Base-by-base conservation (phyloP, 2,329 filamentous ascomycete species). In the Albifimbria verrucaria region DNA sequence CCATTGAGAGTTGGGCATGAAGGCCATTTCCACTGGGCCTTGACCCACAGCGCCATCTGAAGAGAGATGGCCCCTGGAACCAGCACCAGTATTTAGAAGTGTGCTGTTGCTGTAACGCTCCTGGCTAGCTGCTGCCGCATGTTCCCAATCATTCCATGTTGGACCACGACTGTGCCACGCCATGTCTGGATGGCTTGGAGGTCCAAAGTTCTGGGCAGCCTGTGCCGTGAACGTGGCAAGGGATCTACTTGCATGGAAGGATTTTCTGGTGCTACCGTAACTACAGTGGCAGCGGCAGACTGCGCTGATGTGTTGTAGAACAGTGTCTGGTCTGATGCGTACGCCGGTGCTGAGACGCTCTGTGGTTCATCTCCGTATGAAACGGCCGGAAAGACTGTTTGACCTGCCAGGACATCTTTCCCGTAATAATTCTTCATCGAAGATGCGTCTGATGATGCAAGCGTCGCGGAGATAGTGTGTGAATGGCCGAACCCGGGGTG, bases 71-170 rank as follows among this genome's bases (percentile, higher is more conserved):
- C 62, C 60, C 39, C 63, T 58, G 36, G 61, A 51, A 28, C 50
- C 67, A 18, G 65, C 66, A 3, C 75, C 77, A 3, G 81, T 66
- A 1, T 73, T 77, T 56, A 82, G 66, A 12, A 81, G 65, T 15
- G 78, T 73, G 45, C 70, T 76, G 24, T 77, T 77, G 54, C 75
- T 76, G 62, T 76, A 80, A 22, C 76, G 71, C 44, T 79, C 76
- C 53, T 78, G 76, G 28, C 66, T 75, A 57, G 79, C 75, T 28
- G 75, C 72, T 24, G 82, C 76, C 50, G 78, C 77, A 1, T 74
- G 71, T 9, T 78, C 77, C 80, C 80, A 83, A 64, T 81, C 76
- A 17, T 79, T 73, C 79, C 79, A 83, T 0, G 77, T 71, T 55
- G 76, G 81, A 7, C 69, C 71, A 3, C 67, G 63, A 11, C 57